These are phyloP conservation scores for Aspergillus candidus DNA, from an alignment of 2,329 filamentous ascomycete species.

Conservation along the genomic window DNA sequence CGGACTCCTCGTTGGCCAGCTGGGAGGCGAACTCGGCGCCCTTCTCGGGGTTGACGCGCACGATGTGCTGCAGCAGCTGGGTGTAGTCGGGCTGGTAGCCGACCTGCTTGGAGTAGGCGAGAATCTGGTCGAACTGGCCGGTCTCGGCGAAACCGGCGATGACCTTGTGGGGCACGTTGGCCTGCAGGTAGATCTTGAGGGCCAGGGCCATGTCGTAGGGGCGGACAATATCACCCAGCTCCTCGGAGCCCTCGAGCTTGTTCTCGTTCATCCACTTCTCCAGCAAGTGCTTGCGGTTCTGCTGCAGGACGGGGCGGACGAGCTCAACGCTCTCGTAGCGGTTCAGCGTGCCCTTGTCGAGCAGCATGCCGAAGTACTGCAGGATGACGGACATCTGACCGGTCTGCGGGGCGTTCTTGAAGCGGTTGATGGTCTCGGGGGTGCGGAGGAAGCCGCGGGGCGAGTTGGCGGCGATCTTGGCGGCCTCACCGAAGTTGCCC, in stretches of 20 bases:
- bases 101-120: conserved; percentile 77
- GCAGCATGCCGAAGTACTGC: conserved; percentile 94
- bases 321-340: conserved; percentile 90
- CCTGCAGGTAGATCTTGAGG: conserved; percentile 81
- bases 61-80: conserved; percentile 83
- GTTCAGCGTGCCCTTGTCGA: conserved; percentile 92
- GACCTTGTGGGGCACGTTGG: conserved; percentile 86
- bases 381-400: conserved; percentile 80
- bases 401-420: conserved; percentile 76
- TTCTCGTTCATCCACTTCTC: conserved; percentile 98
- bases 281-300: conserved; percentile 89
- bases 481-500: conserved; percentile 79
- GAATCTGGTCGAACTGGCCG: conserved; percentile 93
- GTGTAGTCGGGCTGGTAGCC: conserved; percentile 96
- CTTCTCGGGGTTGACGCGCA: conserved; percentile 86
- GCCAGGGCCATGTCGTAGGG: conserved; percentile 84
- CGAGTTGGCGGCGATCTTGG: conserved; percentile 94
- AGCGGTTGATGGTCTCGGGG: conserved; percentile 88
- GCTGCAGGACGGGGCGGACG: conserved; percentile 82
- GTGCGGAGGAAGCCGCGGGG: conserved; percentile 93
- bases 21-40: conserved; percentile 90
- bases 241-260: conserved; percentile 93
- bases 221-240: conserved; percentile 89
- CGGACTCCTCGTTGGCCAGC: conserved; percentile 81
- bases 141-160: conserved; percentile 93